A percentile compares a stretch with the other conserved stretches of the same genome.
Evolutionary conservation across 139 green algal genomes (phyloP).

Genomic region (Picochlorum costavermella): DNA sequence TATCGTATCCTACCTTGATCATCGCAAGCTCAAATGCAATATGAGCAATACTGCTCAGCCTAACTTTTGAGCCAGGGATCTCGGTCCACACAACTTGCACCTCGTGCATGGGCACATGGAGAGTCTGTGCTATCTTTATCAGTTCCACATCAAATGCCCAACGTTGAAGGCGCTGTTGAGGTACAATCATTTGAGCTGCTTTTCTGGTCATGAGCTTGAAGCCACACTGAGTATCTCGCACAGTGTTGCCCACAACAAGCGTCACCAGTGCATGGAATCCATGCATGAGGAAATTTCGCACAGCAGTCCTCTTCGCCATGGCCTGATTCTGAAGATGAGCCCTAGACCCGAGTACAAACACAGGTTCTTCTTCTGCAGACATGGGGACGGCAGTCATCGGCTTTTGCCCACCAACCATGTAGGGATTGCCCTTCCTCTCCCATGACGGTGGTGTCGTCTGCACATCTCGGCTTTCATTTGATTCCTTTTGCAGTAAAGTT

Average conservation of each 20-base stretch:
- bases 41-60: slow-evolving; percentile 70
- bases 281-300: slow-evolving; percentile 81
- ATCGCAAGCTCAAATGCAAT: slow-evolving; percentile 82
- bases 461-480: neutral
- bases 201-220: slow-evolving; percentile 93
- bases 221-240: slow-evolving; percentile 89
- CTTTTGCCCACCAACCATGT: neutral
- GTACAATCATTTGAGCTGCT: slow-evolving; percentile 64
- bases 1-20: slow-evolving; percentile 46
- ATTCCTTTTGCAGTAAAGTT: neutral
- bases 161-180: slow-evolving; percentile 83
- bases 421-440: neutral
- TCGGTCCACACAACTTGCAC: slow-evolving; percentile 86
- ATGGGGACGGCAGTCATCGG: neutral
- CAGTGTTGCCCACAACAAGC: slow-evolving; percentile 57
- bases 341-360: slow-evolving; percentile 45
- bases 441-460: slow-evolving; percentile 4
- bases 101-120: slow-evolving; percentile 54
- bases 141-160: slow-evolving; percentile 99
- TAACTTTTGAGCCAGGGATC: slow-evolving; percentile 92
- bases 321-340: slow-evolving; percentile 51
- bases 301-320: slow-evolving; percentile 41
- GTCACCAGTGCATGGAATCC: slow-evolving; percentile 83
- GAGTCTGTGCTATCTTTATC: slow-evolving; percentile 63
- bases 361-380: neutral